Base-by-base conservation (phyloP, 768 basidiomycete genomes). In the Lactarius vividus region DNA sequence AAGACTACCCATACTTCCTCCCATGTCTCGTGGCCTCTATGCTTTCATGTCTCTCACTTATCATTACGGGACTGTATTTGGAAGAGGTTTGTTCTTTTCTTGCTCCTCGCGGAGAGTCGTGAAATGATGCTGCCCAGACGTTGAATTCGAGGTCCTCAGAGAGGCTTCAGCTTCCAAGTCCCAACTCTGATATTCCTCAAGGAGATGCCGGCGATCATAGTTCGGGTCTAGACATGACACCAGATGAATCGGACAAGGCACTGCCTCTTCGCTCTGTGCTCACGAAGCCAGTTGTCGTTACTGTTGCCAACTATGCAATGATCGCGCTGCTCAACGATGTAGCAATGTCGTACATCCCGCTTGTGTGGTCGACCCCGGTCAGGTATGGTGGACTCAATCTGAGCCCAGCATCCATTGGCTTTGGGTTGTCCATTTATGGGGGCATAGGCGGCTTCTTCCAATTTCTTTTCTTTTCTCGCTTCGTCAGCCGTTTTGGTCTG, bases 321-420 rank as follows among this genome's bases (percentile, higher is more conserved):
- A 72, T 83, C n/a, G 77, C 76, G 18, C 77, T 85, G n/a, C 69
- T 80, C 11, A 80, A 82, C 46, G 77, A 79, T 31, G 73, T 76
- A 6, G 62, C 77, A 57, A 55, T 71, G n/a, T 77, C 77, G 20
- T 73, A 84, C 26, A 37, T 76, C 1, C 83, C 84, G 5, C 71
- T 84, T 44, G 81, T 84, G 71, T 77, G 77, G 57, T 74, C 80
- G 29, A 81, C 2, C 80, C 46, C 46, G 1, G 46, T 46, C 10
- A 10, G 23, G 46, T 23, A 46, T n/a, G 46, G 46, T 23, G 46
- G 80, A 2, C 75, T 80, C 10, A 74, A 75, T 11, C 67, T 77
- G 44, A 69, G 74, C 1, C 77, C 79, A 1, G 76, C 78, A 16
- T 70, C 66, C 37, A 81, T 81, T 46, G 79, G 79, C 4, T 8